Conservation (phyloP, 106 monocot genomes). For the Hemerocallis citrina region DNA sequence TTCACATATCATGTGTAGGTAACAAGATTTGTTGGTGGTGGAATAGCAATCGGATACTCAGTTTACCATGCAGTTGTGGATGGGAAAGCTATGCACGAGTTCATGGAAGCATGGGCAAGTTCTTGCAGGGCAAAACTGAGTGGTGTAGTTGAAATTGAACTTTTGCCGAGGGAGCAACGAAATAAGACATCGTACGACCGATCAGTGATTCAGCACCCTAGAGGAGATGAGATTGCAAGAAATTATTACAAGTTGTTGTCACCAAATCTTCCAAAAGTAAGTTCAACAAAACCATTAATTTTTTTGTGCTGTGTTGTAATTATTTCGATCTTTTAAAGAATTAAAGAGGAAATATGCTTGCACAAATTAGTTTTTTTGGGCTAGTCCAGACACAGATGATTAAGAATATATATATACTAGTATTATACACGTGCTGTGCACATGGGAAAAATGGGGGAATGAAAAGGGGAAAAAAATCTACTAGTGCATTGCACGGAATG, state of each 20-base stretch:
- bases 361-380: background rate
- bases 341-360: background rate
- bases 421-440: no score
- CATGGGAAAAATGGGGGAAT: no score
- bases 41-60: slow-evolving; percentile 25
- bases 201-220: slow-evolving; percentile 17
- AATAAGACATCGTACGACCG: slow-evolving; percentile 13
- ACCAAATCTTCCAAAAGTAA: slow-evolving; percentile 12
- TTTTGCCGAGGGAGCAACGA: no score
- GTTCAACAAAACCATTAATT: background rate
- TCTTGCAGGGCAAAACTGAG: slow-evolving; percentile 1
- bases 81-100: slow-evolving; percentile 26
- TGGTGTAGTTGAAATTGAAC: background rate
- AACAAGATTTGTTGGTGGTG: slow-evolving; percentile 20
- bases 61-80: slow-evolving; percentile 30
- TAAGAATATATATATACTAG: no score
- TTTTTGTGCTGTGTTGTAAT: background rate
- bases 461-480: background rate
- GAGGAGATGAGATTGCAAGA: slow-evolving; percentile 8
- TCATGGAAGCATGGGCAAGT: slow-evolving; percentile 28
- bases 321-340: background rate
- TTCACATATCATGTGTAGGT: slow-evolving; percentile 3
- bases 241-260: background rate
- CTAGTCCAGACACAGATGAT: no score
- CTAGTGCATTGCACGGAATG: background rate